phyloP scores from a whole-genome alignment of 2,329 filamentous ascomycete genomes.

The Pestalotiopsis sp. region DNA sequence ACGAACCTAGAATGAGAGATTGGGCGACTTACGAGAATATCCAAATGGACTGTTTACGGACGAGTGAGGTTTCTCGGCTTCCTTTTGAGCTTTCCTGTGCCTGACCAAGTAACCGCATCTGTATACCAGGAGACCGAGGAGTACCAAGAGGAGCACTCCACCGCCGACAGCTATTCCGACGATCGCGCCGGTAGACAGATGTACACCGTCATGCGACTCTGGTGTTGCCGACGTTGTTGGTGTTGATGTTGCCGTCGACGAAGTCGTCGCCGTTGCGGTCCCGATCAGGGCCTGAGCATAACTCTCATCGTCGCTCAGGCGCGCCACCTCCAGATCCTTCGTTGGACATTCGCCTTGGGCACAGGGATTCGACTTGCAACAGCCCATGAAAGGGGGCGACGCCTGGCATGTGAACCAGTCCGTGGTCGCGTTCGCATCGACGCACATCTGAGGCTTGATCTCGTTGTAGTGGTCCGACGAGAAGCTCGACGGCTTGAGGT shows the following conservation, averaged over 20 bases:
- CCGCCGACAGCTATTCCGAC: slow-evolving; percentile 28
- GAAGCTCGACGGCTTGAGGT: slow-evolving; percentile 35
- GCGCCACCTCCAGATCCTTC: slow-evolving; percentile 26
- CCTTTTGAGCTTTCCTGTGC: neutral
- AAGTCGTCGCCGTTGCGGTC: slow-evolving; percentile 6
- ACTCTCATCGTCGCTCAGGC: slow-evolving; percentile 20
- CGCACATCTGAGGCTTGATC: slow-evolving; percentile 35
- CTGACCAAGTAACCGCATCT: neutral
- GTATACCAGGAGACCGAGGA: neutral
- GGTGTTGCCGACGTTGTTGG: neutral
- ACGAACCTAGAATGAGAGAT: neutral
- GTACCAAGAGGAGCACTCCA: neutral
- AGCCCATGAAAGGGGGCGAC: slow-evolving; percentile 35
- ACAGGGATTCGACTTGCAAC: slow-evolving; percentile 38
- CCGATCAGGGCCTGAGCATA: slow-evolving; percentile 23
- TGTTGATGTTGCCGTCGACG: neutral
- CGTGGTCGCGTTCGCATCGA: slow-evolving; percentile 18
- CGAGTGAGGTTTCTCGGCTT: neutral
- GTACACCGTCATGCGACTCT: neutral
- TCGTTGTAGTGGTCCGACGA: slow-evolving; percentile 31
- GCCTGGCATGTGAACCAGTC: slow-evolving; percentile 36
- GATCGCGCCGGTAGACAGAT: slow-evolving; percentile 29
- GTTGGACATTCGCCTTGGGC: slow-evolving; percentile 28
- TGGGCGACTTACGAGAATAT: neutral
- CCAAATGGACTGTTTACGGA: neutral